Evolutionary conservation across 1,284 basidiomycete species (phyloP).

Genomic region (Apiotrichum siamense): DNA sequence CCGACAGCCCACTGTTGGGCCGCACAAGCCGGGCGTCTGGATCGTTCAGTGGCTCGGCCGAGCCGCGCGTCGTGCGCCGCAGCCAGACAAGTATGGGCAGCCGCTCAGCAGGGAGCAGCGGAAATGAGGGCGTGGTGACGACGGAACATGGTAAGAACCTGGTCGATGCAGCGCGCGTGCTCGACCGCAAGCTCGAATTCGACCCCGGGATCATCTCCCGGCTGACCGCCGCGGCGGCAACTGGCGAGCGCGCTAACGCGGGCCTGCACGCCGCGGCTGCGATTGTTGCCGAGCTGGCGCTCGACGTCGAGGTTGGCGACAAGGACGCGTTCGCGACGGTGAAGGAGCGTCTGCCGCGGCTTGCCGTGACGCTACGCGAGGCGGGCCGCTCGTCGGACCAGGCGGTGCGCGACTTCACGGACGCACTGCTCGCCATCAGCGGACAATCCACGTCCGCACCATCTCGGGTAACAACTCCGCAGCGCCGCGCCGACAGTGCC

Average conservation of each 20-base stretch:
- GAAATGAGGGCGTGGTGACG: slow-evolving; percentile 3
- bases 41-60: neutral
- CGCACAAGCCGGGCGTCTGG: slow-evolving; percentile 9
- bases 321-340: slow-evolving; percentile 7
- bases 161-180: slow-evolving; percentile 33
- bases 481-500: neutral
- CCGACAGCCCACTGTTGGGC: slow-evolving; percentile 15
- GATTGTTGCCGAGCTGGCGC: slow-evolving; percentile 23
- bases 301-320: slow-evolving; percentile 26
- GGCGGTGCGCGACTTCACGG: slow-evolving; percentile 36
- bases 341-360: slow-evolving; percentile 19
- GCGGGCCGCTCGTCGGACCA: slow-evolving; percentile 32
- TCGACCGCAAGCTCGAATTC: slow-evolving; percentile 24
- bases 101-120: slow-evolving; percentile 1
- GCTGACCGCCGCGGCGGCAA: slow-evolving; percentile 22
- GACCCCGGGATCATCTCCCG: slow-evolving; percentile 23
- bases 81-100: slow-evolving; percentile 12
- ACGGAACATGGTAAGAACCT: slow-evolving; percentile 40
- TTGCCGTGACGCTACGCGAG: slow-evolving; percentile 29
- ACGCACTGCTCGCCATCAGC: slow-evolving; percentile 24
- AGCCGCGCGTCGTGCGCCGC: slow-evolving; percentile 10
- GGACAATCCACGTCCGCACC: neutral
- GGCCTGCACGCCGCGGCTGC: slow-evolving; percentile 23
- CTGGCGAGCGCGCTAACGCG: slow-evolving; percentile 29
- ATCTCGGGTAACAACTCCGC: neutral